A percentile compares a stretch with the other conserved stretches of the same genome.
Conservation (phyloP, 1,139 yeast species). For the Citeromyces hawaiiensis region DNA sequence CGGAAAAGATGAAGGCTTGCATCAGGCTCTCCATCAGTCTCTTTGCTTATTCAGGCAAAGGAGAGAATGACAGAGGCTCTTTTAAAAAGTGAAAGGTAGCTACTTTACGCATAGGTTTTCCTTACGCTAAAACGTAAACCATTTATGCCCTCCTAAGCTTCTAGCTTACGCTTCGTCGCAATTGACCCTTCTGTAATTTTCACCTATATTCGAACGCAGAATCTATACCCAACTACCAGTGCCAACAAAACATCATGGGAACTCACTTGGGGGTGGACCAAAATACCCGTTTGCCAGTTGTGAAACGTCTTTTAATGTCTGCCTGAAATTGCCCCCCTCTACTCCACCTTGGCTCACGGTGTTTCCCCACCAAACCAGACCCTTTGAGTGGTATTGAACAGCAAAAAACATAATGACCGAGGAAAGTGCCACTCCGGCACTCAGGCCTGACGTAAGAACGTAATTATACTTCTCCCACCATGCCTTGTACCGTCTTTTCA, state of each 20-base stretch:
- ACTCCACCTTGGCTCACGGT: conserved; percentile 11
- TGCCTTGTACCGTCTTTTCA: conserved; percentile 33
- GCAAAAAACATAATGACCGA: conserved; percentile 33
- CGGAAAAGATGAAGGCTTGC: too few relatives aligned
- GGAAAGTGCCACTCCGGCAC: conserved; percentile 40
- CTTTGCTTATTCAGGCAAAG: too few relatives aligned
- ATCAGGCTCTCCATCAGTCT: too few relatives aligned
- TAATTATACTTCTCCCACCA: conserved; percentile 63
- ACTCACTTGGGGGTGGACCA: background rate
- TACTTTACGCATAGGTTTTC: too few relatives aligned
- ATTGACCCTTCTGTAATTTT: too few relatives aligned
- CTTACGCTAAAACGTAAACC: too few relatives aligned
- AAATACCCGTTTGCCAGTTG: background rate
- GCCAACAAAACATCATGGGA: background rate
- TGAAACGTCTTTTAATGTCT: background rate
- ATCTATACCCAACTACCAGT: too few relatives aligned
- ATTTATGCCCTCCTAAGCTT: too few relatives aligned
- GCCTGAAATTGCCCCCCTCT: background rate
- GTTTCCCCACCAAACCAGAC: conserved; percentile 52
- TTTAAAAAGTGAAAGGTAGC: too few relatives aligned
- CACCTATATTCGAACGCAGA: too few relatives aligned
- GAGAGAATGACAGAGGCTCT: too few relatives aligned
- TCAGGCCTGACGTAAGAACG: conserved; percentile 43
- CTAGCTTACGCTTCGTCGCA: too few relatives aligned
- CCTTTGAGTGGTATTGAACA: conserved; percentile 12